Base-by-base conservation (phyloP, 2,329 filamentous ascomycete genomes). In the Orbilia blumenaviensis region DNA sequence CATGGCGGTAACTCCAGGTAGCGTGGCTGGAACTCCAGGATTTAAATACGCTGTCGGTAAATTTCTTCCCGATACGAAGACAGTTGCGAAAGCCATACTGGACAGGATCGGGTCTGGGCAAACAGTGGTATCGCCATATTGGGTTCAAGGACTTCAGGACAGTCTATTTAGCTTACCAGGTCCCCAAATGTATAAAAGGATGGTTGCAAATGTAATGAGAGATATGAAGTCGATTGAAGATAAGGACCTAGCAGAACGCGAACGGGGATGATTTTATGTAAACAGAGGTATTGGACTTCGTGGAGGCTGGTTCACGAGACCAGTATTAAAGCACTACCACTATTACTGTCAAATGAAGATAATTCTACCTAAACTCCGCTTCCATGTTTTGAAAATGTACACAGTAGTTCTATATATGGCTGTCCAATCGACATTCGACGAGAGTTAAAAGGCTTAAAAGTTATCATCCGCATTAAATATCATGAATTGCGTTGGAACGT, bases 121-220 rank as follows among this genome's bases (percentile, higher is more conserved):
- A 32, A 60, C 54, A 3, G 64, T 68, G 8, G 23, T 75, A 14
- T 63, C 48, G n/a, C 71, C 71, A 34, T 63, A 58, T 23, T 75
- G 71, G 71, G 34, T 68, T 5, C 63, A 75, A 14, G 63, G 54
- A 8, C 36, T 68, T 32, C 69, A 66, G 27, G 71, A 75, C n/a
- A 10, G 41, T 7, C 14, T 58, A 5, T 75, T 68, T 27, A 54
- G 36, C 8, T 50, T 50, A 7, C 44, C 62, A 8, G 56, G 63
- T 9, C 63, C 41, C 18, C 41, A 58, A 8, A 54, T 67, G 63
- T 75, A 68, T 16, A 62, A 62, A 23, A 68, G 18, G 41, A 32
- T 75, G 56, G 63, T 66, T 2, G 32, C 71, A 12, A 58, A 58
- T 38, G 36, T 67, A 16, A 23, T 75, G 48, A 50, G 14, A n/a